These are phyloP conservation scores for Priceomyces fermenticarens DNA, from an alignment of 805 yeast genomes.

Conservation along the genomic window DNA sequence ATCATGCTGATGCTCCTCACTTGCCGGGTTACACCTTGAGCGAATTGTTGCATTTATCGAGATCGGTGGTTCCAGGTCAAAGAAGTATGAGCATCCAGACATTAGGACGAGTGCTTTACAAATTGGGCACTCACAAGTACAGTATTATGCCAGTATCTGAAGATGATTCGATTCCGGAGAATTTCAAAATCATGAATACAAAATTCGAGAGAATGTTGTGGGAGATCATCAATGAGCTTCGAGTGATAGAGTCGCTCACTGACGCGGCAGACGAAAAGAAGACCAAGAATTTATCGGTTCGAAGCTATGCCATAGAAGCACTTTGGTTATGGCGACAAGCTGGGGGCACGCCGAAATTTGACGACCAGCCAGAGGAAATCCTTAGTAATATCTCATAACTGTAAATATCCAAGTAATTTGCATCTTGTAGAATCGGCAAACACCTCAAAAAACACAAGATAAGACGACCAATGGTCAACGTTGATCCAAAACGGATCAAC, in stretches of 20 bases:
- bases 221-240: constrained; percentile 63
- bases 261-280: constrained; percentile 65
- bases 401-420: constrained; percentile 7
- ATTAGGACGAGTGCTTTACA: constrained; percentile 81
- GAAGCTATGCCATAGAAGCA: constrained; percentile 84
- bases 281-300: constrained; percentile 67
- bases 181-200: constrained; percentile 16
- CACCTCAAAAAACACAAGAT: too few relatives aligned
- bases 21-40: constrained; percentile 88
- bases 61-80: constrained; percentile 82
- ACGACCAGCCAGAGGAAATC: constrained; percentile 21
- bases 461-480: too few relatives aligned
- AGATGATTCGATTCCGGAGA: constrained; percentile 27
- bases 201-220: constrained; percentile 59
- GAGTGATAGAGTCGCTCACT: constrained; percentile 62
- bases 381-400: not conserved
- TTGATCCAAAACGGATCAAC: constrained; percentile 2
- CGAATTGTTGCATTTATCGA: constrained; percentile 74
- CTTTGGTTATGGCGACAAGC: constrained; percentile 81
- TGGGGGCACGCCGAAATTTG: constrained; percentile 30
- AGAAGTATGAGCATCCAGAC: constrained; percentile 84
- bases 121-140: constrained; percentile 64
- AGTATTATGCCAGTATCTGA: constrained; percentile 47
- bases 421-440: too few relatives aligned
- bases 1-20: constrained; percentile 85